Evolutionary conservation across 2,329 filamentous ascomycete genomes (phyloP).

Genomic region (Trichothecium roseum): DNA sequence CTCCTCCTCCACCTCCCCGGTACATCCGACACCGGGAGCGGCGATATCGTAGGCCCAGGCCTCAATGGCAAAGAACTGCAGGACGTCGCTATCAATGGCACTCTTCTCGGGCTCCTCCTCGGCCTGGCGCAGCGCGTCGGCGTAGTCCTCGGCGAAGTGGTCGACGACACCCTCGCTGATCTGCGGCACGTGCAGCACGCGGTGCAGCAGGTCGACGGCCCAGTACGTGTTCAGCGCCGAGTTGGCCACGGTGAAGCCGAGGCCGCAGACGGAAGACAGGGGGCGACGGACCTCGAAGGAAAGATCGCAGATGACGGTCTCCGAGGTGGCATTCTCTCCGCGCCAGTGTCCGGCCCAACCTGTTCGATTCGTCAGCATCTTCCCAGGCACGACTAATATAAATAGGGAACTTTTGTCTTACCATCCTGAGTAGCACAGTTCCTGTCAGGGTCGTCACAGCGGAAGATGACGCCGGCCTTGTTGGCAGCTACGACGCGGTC

Average conservation of each 20-base stretch:
- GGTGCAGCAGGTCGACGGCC: constrained; percentile 57
- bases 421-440: constrained; percentile 46
- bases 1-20: constrained; percentile 26
- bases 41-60: constrained; percentile 57
- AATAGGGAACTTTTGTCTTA: too few species aligned
- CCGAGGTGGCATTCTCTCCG: constrained; percentile 50
- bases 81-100: constrained; percentile 47
- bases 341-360: constrained; percentile 61
- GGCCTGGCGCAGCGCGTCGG: constrained; percentile 42
- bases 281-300: constrained; percentile 48
- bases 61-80: constrained; percentile 61
- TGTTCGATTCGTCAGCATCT: too few species aligned
- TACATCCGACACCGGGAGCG: constrained; percentile 51
- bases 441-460: constrained; percentile 57
- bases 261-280: constrained; percentile 48
- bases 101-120: constrained; percentile 32
- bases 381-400: too few species aligned
- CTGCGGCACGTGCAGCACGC: constrained; percentile 50
- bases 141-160: constrained; percentile 52
- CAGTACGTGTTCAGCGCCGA: constrained; percentile 51
- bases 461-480: constrained; percentile 47
- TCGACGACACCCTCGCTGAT: constrained; percentile 50
- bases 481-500: constrained; percentile 49
- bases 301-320: constrained; percentile 59
- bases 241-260: constrained; percentile 51